Evolutionary conservation across 306 rosid species (phyloP).

Genomic region (Phaseolus lunatus): DNA sequence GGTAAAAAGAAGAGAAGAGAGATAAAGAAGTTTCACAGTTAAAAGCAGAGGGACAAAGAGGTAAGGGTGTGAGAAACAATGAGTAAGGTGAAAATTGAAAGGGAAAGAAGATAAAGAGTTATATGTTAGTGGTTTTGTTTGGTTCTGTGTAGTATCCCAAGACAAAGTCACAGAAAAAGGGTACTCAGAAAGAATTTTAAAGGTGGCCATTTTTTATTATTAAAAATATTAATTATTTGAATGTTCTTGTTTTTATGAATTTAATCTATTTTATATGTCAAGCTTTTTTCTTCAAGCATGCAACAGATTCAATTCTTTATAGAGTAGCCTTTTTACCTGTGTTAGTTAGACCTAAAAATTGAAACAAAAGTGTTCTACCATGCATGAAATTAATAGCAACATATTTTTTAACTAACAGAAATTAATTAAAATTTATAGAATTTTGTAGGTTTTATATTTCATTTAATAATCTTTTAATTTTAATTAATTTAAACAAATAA

Average conservation of each 20-base stretch:
- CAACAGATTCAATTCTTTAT: neutral
- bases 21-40: conserved; percentile 59
- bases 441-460: too few species aligned
- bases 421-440: too few species aligned
- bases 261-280: neutral
- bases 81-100: conserved; percentile 13
- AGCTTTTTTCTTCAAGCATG: neutral
- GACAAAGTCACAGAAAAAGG: neutral
- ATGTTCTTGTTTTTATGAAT: neutral
- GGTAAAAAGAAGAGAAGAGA: conserved; percentile 52
- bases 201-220: neutral
- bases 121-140: neutral
- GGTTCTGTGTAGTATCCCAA: neutral
- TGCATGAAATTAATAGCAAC: neutral
- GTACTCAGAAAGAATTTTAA: neutral
- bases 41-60: conserved; percentile 65
- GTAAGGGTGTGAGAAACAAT: conserved; percentile 44
- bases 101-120: neutral
- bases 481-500: too few species aligned
- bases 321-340: neutral
- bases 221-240: neutral
- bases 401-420: too few species aligned
- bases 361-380: neutral
- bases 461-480: too few species aligned
- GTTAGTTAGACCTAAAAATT: neutral